Conservation (phyloP, 768 basidiomycete genomes). For the Rhizopogon vulgaris region DNA sequence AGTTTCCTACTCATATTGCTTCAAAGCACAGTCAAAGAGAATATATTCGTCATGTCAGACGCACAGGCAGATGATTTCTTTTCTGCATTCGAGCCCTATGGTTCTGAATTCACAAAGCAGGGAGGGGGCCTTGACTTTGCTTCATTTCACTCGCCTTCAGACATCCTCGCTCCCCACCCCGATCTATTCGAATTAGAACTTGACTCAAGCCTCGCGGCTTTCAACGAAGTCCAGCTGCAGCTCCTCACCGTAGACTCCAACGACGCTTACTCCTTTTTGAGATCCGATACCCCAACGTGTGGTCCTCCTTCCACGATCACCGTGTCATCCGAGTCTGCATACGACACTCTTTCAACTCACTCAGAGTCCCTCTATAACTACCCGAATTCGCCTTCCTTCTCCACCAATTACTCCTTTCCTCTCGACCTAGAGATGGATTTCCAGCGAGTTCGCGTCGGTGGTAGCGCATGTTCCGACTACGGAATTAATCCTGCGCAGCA, state of each 20-base stretch:
- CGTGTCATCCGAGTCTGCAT: conserved; percentile 70
- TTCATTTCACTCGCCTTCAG: conserved; percentile 62
- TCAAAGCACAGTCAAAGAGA: conserved; percentile 10
- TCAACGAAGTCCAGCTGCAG: conserved; percentile 58
- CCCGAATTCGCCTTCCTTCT: conserved; percentile 44
- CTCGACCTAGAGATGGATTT: conserved; percentile 74
- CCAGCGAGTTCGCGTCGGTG: conserved; percentile 47
- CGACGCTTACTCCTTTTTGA: conserved; percentile 59
- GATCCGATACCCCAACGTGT: conserved; percentile 56
- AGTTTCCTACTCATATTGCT: not conserved
- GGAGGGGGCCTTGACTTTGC: conserved; percentile 54
- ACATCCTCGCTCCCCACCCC: conserved; percentile 71
- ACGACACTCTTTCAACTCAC: conserved; percentile 60
- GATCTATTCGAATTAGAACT: conserved; percentile 83
- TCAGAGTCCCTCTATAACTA: conserved; percentile 70
- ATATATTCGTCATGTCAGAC: conserved; percentile 23
- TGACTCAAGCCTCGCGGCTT: conserved; percentile 61
- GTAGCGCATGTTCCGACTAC: conserved; percentile 47
- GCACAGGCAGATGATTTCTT: conserved; percentile 25
- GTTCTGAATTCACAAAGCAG: conserved; percentile 32
- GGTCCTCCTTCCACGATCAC: conserved; percentile 78
- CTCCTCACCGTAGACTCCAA: conserved; percentile 58
- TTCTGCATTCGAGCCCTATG: conserved; percentile 29
- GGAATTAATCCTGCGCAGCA: conserved; percentile 30
- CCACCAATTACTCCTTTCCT: conserved; percentile 50